Conservation (phyloP, 768 basidiomycete genomes). For the Tulasnella sp. region DNA sequence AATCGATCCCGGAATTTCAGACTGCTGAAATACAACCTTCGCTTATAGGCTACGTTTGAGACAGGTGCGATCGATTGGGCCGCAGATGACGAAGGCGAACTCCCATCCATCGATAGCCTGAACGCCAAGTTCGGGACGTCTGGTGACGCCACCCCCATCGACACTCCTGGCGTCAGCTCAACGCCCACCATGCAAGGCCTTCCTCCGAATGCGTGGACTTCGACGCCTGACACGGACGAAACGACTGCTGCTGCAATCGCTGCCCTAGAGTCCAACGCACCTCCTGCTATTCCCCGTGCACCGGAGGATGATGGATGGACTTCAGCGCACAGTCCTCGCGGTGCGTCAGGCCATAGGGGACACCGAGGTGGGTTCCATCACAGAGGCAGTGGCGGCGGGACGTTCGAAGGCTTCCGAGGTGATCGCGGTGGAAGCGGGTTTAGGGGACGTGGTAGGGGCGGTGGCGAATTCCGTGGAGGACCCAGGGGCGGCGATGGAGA, state of each 20-base stretch:
- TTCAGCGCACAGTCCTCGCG: not conserved
- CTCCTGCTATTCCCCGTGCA: not conserved
- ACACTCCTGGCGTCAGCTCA: not conserved
- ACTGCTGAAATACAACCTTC: not conserved
- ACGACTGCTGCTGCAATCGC: constrained; percentile 18
- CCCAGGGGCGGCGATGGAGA: constrained; percentile 30
- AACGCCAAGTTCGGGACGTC: constrained; percentile 70
- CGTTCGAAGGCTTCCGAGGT: constrained; percentile 28
- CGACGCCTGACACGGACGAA: constrained; percentile 13
- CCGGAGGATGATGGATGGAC: constrained; percentile 45
- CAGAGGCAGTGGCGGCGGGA: constrained; percentile 31
- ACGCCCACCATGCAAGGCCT: constrained; percentile 26
- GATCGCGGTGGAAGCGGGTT: constrained; percentile 28
- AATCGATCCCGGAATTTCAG: not conserved
- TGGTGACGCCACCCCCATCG: constrained; percentile 52
- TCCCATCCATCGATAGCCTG: constrained; percentile 65
- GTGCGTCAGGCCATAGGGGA: constrained; percentile 29
- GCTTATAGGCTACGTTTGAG: constrained; percentile 18
- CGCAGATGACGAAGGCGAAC: constrained; percentile 64
- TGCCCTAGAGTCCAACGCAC: not conserved
- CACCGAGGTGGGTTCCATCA: constrained; percentile 14
- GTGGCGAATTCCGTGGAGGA: constrained; percentile 24
- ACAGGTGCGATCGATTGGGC: constrained; percentile 54
- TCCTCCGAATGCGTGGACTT: not conserved
- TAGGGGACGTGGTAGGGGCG: constrained; percentile 19